Percentiles rank a stretch among this genome's conserved stretches.
Conservation (phyloP, 2,329 filamentous ascomycete species). For the Biscogniauxia marginata region DNA sequence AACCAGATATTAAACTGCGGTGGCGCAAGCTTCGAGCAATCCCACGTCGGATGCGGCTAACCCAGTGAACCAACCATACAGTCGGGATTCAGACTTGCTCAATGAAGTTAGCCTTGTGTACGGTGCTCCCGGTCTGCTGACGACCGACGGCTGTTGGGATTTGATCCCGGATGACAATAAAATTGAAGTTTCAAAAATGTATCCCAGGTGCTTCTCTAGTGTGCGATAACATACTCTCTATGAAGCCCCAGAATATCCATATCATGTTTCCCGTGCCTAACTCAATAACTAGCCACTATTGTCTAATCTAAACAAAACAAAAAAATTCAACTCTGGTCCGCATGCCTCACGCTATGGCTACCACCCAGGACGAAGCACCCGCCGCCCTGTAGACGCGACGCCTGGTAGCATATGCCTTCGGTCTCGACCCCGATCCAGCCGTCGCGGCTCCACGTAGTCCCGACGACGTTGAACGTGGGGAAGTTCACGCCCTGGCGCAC, state of each 20-base stretch:
- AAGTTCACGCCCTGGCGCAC: slow-evolving; percentile 35
- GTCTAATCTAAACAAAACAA: background rate
- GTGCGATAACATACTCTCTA: too few relatives aligned
- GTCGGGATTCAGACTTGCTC: background rate
- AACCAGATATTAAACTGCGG: too few relatives aligned
- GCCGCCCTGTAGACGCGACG: slow-evolving; percentile 25
- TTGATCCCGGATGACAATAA: too few relatives aligned
- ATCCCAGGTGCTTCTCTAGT: too few relatives aligned
- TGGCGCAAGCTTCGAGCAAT: background rate
- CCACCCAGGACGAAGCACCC: slow-evolving; percentile 32
- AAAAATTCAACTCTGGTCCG: slow-evolving; percentile 14
- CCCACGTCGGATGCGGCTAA: background rate
- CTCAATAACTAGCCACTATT: background rate
- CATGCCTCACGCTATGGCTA: slow-evolving; percentile 28
- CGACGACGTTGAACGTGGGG: slow-evolving; percentile 33
- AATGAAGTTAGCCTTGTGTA: background rate
- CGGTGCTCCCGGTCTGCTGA: background rate
- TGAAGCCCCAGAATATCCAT: background rate
- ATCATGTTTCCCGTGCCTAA: background rate
- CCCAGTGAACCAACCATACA: background rate
- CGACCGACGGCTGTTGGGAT: background rate
- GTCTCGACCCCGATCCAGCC: slow-evolving; percentile 38
- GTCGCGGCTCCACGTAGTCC: slow-evolving; percentile 35
- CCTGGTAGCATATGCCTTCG: slow-evolving; percentile 37
- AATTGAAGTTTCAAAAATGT: too few relatives aligned